phyloP scores from a whole-genome alignment of 2,329 filamentous ascomycete genomes.

The Penicillium sp. region DNA sequence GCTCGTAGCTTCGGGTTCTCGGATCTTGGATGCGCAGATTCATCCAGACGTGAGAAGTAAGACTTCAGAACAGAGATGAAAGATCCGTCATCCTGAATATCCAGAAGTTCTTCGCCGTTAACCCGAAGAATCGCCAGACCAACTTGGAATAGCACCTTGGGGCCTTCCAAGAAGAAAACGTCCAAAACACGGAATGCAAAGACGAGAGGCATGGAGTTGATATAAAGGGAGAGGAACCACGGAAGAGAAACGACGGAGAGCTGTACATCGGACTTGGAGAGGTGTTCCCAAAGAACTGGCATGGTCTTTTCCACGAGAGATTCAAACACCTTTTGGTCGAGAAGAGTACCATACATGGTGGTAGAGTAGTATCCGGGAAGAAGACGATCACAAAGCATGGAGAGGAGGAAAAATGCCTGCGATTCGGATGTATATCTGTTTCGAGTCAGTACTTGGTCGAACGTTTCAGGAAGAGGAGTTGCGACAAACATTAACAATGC shows the following conservation, averaged over 20 bases:
- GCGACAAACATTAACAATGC: slow-evolving; percentile 77
- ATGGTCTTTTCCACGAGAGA: slow-evolving; percentile 98
- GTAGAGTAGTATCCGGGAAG: slow-evolving; percentile 97
- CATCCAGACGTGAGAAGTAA: slow-evolving; percentile 89
- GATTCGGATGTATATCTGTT: slow-evolving; percentile 85
- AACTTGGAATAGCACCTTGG: slow-evolving; percentile 95
- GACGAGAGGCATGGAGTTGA: slow-evolving; percentile 98
- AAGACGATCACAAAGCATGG: slow-evolving; percentile 84
- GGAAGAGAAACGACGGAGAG: slow-evolving; percentile 94
- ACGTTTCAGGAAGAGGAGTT: neutral
- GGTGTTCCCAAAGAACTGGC: slow-evolving; percentile 96
- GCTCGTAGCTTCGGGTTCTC: slow-evolving; percentile 92
- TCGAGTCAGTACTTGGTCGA: slow-evolving; percentile 17
- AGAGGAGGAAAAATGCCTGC: slow-evolving; percentile 93
- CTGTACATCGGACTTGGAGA: slow-evolving; percentile 96
- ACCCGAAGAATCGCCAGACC: slow-evolving; percentile 94
- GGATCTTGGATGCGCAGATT: slow-evolving; percentile 92
- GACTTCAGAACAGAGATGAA: slow-evolving; percentile 95
- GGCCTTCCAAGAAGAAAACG: slow-evolving; percentile 96
- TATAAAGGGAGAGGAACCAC: slow-evolving; percentile 97
- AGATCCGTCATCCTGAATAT: slow-evolving; percentile 89
- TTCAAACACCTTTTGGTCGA: slow-evolving; percentile 97
- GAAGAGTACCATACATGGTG: slow-evolving; percentile 96
- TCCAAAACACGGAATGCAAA: slow-evolving; percentile 96
- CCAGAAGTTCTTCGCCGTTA: slow-evolving; percentile 92